Base-by-base conservation (phyloP, 495 filamentous ascomycete species). In the Chaetomidium leptoderma region DNA sequence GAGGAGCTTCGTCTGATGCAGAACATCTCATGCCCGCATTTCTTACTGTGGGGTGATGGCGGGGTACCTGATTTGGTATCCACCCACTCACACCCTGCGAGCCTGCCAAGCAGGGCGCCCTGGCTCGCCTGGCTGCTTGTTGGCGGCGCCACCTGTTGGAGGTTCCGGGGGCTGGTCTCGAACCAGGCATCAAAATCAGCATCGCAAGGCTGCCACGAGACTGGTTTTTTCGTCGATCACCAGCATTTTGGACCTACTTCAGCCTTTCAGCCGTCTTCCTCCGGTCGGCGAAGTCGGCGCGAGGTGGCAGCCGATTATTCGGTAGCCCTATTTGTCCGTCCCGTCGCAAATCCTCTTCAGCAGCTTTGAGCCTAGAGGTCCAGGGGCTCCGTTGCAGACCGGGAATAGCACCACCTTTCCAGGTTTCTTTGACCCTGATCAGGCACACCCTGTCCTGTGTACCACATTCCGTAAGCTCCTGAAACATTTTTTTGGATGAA, bases 401-500 rank as follows among this genome's bases (percentile, higher is more conserved):
- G n/a, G n/a, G n/a, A n/a, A n/a, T n/a, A 39, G 14, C 16, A 14
- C 36, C 16, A 2, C 16, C 36, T 39, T n/a, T 39, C 36, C 36
- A 39, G 14, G 1, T 7, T 16, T n/a, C 3, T n/a, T 7, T 10
- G 4, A 9, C 30, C 21, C 33, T 40, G 21, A n/a, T 27, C 23
- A 40, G 36, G 26, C 50, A 36, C 17, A 7, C 10, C 47, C 19
- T 36, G 36, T 29, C 36, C 24, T 16, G 39, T 46, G 44, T n/a
- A 48, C 7, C 14, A 24, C 29, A 29, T 3, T 27, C 3, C 8
- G 43, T 40, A 40, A 53, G 49, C 49, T 53, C 24, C 43, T 17
- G 48, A 27, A 37, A 16, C 48, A 43, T 23, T 26, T 48, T 17
- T 46, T 49, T 16, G 24, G 50, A 53, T 39, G 50, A 42, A 53